Evolutionary conservation across 805 yeast species (phyloP), one percentile per base, ranked within the genome.

Genomic region (Vanderwaltozyma yarrowii): DNA sequence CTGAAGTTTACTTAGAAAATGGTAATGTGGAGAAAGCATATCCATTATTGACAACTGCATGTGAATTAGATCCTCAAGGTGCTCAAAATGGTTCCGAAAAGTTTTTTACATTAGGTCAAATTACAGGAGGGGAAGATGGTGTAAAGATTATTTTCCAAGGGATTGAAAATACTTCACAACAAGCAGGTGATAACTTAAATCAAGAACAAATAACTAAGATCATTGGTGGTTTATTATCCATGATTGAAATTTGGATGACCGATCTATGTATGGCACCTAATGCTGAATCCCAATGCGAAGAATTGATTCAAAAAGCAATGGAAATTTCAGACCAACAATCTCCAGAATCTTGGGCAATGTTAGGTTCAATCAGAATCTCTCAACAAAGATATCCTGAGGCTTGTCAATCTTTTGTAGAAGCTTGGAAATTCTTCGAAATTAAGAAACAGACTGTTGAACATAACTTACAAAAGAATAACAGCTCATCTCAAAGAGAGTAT

Each of bases 241-340:
- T 80, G 65, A 82, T 92, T 52, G 98, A 89, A 61, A 81, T 85
- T 40, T 88, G 95, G 95, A 85, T 87, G 96, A 89, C 97, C 1
- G 96, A 89, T 65, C 66, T 88, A 45, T 88, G 97, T 65, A 86
- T 88, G 95, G 94, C 85, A 51, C 76, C 76, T 3, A 78, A 80
- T 47, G 97, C 97, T 2, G 97, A 92, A 61, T 17, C 58, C 8
- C 71, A 76, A 57, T 92, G 97, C 62, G 82, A 87, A 49, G 68
- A 68, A 39, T 67, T 84, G 46, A 79, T 88, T 38, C 60, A 71
- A 10, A 73, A 72, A 47, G 76, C 94, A 1, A 60, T 85, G 51
- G 61, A 72, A 37, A 60, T 83, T 25, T 81, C 80, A 45, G 65
- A 66, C 17, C 52, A 56, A 3, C 49, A 58, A 24, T 78, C 82